Percentiles rank a stretch among this genome's conserved stretches.
These are phyloP conservation scores for Pythium rishiriense DNA, from an alignment of 352 stramenopile genomes.

Conservation along the genomic window DNA sequence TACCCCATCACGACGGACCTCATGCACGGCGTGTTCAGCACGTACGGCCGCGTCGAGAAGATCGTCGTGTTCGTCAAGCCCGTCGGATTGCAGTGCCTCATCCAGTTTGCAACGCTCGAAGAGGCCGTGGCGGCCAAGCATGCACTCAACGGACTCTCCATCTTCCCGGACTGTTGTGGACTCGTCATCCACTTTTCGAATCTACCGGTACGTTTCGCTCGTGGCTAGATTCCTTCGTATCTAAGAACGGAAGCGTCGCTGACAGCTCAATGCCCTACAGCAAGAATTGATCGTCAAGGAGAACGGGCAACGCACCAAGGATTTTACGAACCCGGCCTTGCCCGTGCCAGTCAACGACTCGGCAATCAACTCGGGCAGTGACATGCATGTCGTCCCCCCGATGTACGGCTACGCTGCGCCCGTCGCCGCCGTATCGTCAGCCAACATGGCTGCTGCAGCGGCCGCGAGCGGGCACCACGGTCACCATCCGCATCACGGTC, in stretches of 20 bases:
- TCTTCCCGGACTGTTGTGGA: constrained; percentile 61
- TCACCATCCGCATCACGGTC: neutral
- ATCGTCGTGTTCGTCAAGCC: constrained; percentile 65
- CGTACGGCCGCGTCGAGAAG: constrained; percentile 57
- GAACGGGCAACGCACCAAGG: constrained; percentile 49
- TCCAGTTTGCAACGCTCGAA: constrained; percentile 49
- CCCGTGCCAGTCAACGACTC: constrained; percentile 32
- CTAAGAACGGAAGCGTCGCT: neutral
- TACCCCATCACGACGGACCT: constrained; percentile 61
- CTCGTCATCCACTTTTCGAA: constrained; percentile 70
- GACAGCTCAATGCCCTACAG: constrained; percentile 10
- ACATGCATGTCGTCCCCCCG: constrained; percentile 17
- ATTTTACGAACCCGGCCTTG: constrained; percentile 50
- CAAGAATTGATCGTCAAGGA: constrained; percentile 70
- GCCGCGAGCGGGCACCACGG: constrained; percentile 3
- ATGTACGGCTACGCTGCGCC: constrained; percentile 27
- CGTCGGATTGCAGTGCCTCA: constrained; percentile 51
- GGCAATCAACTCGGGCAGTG: constrained; percentile 30
- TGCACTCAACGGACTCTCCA: constrained; percentile 48
- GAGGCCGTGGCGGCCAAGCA: constrained; percentile 46
- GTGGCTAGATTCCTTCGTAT: neutral
- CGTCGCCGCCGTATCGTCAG: constrained; percentile 13
- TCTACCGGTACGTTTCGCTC: constrained; percentile 32
- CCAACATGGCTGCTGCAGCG: constrained; percentile 20
- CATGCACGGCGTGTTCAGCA: constrained; percentile 46